phyloP scores from a whole-genome alignment of 345 rosid species.

The Carallia brachiata region DNA sequence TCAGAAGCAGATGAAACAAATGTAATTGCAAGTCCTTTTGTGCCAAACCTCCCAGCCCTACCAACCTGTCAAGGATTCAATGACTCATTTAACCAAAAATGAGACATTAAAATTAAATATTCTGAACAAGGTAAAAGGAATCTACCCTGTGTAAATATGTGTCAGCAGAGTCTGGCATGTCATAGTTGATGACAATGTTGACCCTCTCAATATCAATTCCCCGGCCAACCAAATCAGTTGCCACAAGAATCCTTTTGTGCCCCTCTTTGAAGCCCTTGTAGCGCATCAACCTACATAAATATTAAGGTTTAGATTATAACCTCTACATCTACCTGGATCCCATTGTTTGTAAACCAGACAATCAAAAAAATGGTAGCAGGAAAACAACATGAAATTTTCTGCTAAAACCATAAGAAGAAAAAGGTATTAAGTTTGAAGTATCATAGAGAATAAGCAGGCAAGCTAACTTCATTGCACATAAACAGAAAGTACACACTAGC shows the following conservation, averaged over 20 bases:
- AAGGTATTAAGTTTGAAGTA: no score
- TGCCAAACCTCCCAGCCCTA: conserved; percentile 98
- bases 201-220: conserved; percentile 99
- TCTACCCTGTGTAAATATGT: conserved; percentile 94
- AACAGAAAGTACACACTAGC: no score
- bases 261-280: conserved; percentile 99
- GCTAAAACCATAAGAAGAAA: no score
- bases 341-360: background rate
- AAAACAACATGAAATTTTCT: no score
- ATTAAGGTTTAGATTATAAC: conserved; percentile 6
- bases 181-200: conserved; percentile 95
- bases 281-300: conserved; percentile 66
- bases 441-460: no score
- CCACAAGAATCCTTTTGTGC: conserved; percentile 94
- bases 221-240: conserved; percentile 94
- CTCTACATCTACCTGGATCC: background rate
- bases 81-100: background rate
- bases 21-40: conserved; percentile 96
- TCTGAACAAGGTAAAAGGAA: background rate
- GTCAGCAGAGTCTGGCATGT: conserved; percentile 99
- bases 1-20: conserved; percentile 91
- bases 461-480: no score
- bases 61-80: conserved; percentile 60
- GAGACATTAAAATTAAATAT: background rate
- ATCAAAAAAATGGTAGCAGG: no score